Percentiles rank a stretch among this genome's conserved stretches.
phyloP scores from a whole-genome alignment of 2,329 filamentous ascomycete genomes.

The Arthrobotrys entomopaga region DNA sequence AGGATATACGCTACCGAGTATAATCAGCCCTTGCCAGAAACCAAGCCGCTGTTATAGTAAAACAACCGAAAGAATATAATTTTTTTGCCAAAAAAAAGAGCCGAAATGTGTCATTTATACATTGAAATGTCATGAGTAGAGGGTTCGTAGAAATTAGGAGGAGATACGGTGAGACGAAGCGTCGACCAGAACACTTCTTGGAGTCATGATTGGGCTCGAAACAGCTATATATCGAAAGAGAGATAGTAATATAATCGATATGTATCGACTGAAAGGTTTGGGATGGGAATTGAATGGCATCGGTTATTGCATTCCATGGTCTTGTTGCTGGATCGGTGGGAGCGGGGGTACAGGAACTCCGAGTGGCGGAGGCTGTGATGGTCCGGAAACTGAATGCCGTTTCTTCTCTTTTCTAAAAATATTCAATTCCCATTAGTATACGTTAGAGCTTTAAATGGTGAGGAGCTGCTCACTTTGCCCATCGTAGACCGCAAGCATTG shows the following conservation, averaged over 20 bases:
- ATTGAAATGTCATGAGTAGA: constrained; percentile 23
- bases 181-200: too few relatives aligned
- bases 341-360: constrained; percentile 32
- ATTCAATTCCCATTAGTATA: constrained; percentile 16
- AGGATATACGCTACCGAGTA: constrained; percentile 46
- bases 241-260: too few relatives aligned
- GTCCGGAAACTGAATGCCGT: constrained; percentile 56
- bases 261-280: too few relatives aligned
- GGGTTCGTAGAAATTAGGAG: constrained; percentile 28
- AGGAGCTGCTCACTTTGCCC: constrained; percentile 70
- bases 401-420: constrained; percentile 58
- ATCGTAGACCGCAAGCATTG: constrained; percentile 86
- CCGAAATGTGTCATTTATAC: constrained; percentile 12
- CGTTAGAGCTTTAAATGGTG: background rate
- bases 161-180: background rate
- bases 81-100: background rate
- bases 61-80: constrained; percentile 25
- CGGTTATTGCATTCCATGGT: constrained; percentile 18
- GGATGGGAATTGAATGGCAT: background rate
- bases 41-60: constrained; percentile 45
- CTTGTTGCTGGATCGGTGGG: constrained; percentile 12
- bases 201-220: too few relatives aligned
- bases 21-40: constrained; percentile 26
- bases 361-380: constrained; percentile 50
- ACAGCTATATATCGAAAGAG: too few relatives aligned